These are phyloP conservation scores for Boletus subparvulus DNA, from an alignment of 768 basidiomycete species.

Conservation along the genomic window DNA sequence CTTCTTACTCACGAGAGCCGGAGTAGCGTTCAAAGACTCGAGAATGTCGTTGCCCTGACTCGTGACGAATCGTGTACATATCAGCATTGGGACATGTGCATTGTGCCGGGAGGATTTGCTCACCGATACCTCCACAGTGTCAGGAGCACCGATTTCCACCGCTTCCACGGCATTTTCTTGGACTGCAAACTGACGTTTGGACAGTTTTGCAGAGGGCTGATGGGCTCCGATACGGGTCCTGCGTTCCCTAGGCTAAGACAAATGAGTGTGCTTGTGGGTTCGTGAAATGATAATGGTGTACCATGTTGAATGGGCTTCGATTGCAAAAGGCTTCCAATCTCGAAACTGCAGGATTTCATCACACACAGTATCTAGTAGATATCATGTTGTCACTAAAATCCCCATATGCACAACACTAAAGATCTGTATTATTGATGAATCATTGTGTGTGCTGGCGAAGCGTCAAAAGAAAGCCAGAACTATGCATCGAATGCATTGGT, in stretches of 20 bases:
- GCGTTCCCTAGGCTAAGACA: slow-evolving; percentile 34
- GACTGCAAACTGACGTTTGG: slow-evolving; percentile 49
- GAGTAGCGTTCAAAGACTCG: slow-evolving; percentile 31
- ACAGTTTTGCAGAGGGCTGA: slow-evolving; percentile 49
- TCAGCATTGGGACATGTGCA: not conserved
- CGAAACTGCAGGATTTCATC: not conserved
- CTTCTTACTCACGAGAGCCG: slow-evolving; percentile 52
- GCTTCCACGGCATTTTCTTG: slow-evolving; percentile 50
- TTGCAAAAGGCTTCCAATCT: not conserved
- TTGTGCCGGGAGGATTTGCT: slow-evolving; percentile 4
- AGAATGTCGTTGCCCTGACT: slow-evolving; percentile 48
- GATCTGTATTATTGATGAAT: not conserved
- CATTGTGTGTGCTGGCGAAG: not conserved
- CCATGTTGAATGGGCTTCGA: slow-evolving; percentile 15
- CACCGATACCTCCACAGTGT: slow-evolving; percentile 41
- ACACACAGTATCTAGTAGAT: too few relatives aligned
- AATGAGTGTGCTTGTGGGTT: slow-evolving; percentile 8
- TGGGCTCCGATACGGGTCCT: slow-evolving; percentile 48
- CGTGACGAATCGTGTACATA: not conserved
- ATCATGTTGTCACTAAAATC: too few relatives aligned
- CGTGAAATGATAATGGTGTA: slow-evolving; percentile 5
- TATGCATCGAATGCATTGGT: not conserved
- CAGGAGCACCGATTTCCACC: slow-evolving; percentile 44
- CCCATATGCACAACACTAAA: not conserved
- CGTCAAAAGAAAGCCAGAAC: not conserved